These are phyloP conservation scores for Chamaecrista fasciculata DNA, from an alignment of 306 rosid species.

Conservation along the genomic window DNA sequence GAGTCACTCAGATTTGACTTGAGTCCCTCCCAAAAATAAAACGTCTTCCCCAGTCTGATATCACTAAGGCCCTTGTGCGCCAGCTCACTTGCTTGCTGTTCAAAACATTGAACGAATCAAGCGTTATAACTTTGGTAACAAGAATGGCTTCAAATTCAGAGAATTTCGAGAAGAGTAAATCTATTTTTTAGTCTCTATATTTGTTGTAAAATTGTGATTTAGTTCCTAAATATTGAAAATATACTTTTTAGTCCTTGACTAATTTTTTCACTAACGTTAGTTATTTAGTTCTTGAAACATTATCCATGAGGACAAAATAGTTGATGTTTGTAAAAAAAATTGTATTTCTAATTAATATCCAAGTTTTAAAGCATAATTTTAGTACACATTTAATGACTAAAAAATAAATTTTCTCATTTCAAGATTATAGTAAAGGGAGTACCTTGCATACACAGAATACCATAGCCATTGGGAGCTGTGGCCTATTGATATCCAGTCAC, in stretches of 20 bases:
- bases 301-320: too few relatives aligned
- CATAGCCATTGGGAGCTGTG: constrained; percentile 92
- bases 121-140: constrained; percentile 7
- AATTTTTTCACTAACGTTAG: too few relatives aligned
- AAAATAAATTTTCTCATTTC: too few relatives aligned
- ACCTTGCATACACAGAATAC: constrained; percentile 97
- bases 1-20: constrained; percentile 57
- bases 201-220: too few relatives aligned
- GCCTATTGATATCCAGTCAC: constrained; percentile 95
- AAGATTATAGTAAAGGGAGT: constrained; percentile 16
- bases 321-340: too few relatives aligned
- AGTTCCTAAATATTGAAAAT: too few relatives aligned
- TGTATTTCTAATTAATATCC: too few relatives aligned
- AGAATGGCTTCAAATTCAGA: background rate
- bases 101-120: constrained; percentile 14
- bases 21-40: constrained; percentile 89
- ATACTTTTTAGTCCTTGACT: too few relatives aligned
- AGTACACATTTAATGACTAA: too few relatives aligned
- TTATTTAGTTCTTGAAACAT: too few relatives aligned
- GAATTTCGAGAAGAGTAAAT: background rate
- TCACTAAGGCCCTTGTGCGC: constrained; percentile 87
- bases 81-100: constrained; percentile 98
- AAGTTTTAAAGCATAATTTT: too few relatives aligned
- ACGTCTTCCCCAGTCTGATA: constrained; percentile 85
- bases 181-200: too few relatives aligned